A percentile compares a stretch with the other conserved stretches of the same genome.
phyloP scores from a whole-genome alignment of 2,329 filamentous ascomycete species.

The Aspergillus terreus region DNA sequence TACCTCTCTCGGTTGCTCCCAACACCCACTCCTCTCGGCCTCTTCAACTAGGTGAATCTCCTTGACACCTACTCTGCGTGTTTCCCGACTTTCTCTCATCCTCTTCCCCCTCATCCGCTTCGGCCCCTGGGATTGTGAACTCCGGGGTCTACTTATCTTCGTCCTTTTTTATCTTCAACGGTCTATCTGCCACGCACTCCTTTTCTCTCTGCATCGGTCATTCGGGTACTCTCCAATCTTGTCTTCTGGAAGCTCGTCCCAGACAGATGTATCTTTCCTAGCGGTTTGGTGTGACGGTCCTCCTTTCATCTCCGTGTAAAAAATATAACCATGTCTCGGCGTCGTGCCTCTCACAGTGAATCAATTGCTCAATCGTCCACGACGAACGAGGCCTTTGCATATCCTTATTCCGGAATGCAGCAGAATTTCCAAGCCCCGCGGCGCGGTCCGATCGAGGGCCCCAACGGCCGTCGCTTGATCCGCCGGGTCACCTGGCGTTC shows the following conservation, averaged over 20 bases:
- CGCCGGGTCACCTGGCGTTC: constrained; percentile 42
- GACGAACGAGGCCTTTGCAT: constrained; percentile 33
- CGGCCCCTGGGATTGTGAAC: no score
- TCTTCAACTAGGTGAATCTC: background rate
- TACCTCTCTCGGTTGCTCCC: background rate
- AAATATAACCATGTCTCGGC: constrained; percentile 32
- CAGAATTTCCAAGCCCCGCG: constrained; percentile 22
- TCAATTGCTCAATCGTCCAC: constrained; percentile 21
- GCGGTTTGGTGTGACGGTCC: background rate
- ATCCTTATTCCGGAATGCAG: constrained; percentile 29
- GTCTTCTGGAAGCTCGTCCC: background rate
- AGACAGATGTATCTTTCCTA: constrained; percentile 15
- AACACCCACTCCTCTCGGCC: background rate
- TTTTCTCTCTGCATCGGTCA: background rate
- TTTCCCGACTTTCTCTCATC: background rate
- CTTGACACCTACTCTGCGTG: no score
- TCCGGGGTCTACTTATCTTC: background rate
- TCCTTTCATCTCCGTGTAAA: constrained; percentile 7
- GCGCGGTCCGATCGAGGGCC: constrained; percentile 39
- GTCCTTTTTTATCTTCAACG: background rate
- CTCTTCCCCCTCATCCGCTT: background rate
- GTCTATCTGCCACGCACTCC: background rate
- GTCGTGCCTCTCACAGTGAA: constrained; percentile 36
- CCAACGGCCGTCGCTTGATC: constrained; percentile 36
- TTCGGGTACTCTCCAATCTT: background rate